phyloP scores from a whole-genome alignment of 169 alveolate species.

The Babesia ovis region DNA sequence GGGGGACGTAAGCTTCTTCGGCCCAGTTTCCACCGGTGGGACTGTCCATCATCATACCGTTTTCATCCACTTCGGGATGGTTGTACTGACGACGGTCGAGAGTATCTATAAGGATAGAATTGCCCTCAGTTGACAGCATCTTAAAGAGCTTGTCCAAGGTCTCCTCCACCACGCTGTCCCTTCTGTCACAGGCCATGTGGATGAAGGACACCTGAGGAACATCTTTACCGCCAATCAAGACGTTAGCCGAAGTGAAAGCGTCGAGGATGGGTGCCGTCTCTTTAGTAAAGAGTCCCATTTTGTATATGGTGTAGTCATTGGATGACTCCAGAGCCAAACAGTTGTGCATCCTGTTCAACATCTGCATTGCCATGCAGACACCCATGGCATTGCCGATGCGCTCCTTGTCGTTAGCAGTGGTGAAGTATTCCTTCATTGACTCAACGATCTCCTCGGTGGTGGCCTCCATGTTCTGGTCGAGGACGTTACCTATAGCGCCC shows the following conservation, averaged over 20 bases:
- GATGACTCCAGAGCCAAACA: slow-evolving; percentile 59
- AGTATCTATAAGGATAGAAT: slow-evolving; percentile 37
- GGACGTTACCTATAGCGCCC: slow-evolving; percentile 66
- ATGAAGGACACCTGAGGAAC: slow-evolving; percentile 2
- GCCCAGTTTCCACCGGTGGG: background rate
- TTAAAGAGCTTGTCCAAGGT: slow-evolving; percentile 24
- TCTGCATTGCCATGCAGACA: slow-evolving; percentile 55
- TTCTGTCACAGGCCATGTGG: slow-evolving; percentile 49
- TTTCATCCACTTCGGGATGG: slow-evolving; percentile 29
- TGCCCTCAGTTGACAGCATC: slow-evolving; percentile 54
- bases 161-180: slow-evolving; percentile 42
- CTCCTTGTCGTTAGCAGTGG: slow-evolving; percentile 20
- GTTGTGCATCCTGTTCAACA: slow-evolving; percentile 43
- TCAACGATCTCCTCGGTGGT: slow-evolving; percentile 36
- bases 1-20: slow-evolving; percentile 19
- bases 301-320: slow-evolving; percentile 57
- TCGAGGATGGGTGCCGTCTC: slow-evolving; percentile 49
- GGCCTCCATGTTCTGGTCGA: slow-evolving; percentile 53
- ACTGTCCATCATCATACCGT: slow-evolving; percentile 18
- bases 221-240: slow-evolving; percentile 20
- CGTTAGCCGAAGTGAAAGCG: slow-evolving; percentile 13
- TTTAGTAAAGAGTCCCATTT: slow-evolving; percentile 33
- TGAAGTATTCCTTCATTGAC: slow-evolving; percentile 46
- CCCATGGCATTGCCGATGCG: slow-evolving; percentile 51
- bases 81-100: slow-evolving; percentile 29